Percentiles rank a stretch among this genome's conserved stretches.
Evolutionary conservation across 208 protist species (phyloP).

Genomic region (Leishmania gerbilli): DNA sequence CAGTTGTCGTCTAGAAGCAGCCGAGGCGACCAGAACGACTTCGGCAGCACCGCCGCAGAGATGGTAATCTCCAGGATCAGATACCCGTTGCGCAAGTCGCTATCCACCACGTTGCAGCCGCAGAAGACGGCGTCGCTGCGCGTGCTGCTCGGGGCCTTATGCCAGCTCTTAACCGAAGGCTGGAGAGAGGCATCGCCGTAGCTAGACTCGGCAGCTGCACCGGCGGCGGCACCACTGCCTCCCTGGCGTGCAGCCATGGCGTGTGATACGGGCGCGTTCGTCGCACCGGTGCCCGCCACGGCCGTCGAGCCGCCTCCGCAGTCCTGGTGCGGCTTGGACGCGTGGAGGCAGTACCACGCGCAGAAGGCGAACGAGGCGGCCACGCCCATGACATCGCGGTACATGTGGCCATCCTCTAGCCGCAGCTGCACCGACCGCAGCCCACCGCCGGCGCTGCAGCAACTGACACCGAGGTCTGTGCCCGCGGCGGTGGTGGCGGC

Average conservation of each 20-base stretch:
- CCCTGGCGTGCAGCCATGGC: neutral
- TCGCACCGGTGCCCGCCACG: neutral
- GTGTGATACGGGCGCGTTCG: neutral
- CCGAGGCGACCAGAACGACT: slow-evolving; percentile 33
- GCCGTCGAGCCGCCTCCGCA: neutral
- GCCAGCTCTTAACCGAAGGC: slow-evolving; percentile 16
- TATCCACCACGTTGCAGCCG: slow-evolving; percentile 77
- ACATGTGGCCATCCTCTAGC: slow-evolving; percentile 9
- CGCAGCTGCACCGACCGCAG: slow-evolving; percentile 8
- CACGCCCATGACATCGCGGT: neutral
- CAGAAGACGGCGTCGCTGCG: slow-evolving; percentile 47
- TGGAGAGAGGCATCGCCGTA: neutral
- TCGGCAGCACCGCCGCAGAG: slow-evolving; percentile 27
- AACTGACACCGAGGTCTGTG: neutral
- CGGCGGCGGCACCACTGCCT: neutral
- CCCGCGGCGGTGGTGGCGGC: slow-evolving; percentile 5
- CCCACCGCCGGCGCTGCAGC: neutral
- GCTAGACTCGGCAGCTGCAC: neutral
- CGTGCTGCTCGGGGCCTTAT: slow-evolving; percentile 17
- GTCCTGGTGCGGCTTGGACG: slow-evolving; percentile 31
- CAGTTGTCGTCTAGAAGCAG: slow-evolving; percentile 25
- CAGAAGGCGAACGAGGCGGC: slow-evolving; percentile 6
- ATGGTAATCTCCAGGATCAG: slow-evolving; percentile 74
- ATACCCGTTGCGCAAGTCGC: slow-evolving; percentile 68
- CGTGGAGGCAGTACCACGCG: slow-evolving; percentile 56